phyloP scores from a whole-genome alignment of 768 basidiomycete genomes.

The Leccinum imitatum region DNA sequence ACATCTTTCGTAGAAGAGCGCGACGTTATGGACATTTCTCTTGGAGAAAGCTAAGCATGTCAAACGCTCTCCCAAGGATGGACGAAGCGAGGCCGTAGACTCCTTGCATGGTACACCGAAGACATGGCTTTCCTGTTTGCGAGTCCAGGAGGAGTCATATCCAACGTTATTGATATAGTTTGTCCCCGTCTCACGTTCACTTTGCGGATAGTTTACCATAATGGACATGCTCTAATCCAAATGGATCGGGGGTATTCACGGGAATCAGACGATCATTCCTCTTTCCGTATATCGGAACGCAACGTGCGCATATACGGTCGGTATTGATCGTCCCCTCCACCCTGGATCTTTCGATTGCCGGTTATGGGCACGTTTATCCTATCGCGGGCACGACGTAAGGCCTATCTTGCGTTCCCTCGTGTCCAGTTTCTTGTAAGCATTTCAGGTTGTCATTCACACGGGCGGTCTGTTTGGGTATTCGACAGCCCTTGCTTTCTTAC shows the following conservation, averaged over 20 bases:
- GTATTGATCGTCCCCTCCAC: too few relatives aligned
- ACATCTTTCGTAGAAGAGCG: slow-evolving; percentile 42
- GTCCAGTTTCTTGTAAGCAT: not conserved
- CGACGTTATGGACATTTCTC: slow-evolving; percentile 38
- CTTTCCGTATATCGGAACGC: slow-evolving; percentile 26
- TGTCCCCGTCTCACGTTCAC: slow-evolving; percentile 5
- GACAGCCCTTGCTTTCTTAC: not conserved
- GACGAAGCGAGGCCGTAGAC: slow-evolving; percentile 33
- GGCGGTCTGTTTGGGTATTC: not conserved
- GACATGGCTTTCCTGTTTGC: slow-evolving; percentile 26
- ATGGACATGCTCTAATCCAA: slow-evolving; percentile 10
- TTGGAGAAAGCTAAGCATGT: slow-evolving; percentile 30
- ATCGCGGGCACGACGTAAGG: slow-evolving; percentile 40
- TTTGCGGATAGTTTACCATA: slow-evolving; percentile 21
- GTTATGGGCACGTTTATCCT: slow-evolving; percentile 39
- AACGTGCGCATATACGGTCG: slow-evolving; percentile 30
- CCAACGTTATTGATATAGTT: slow-evolving; percentile 43
- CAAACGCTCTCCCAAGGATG: slow-evolving; percentile 37
- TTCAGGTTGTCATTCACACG: not conserved
- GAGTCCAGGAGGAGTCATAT: slow-evolving; percentile 46
- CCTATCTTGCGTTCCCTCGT: not conserved
- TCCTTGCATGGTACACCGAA: slow-evolving; percentile 33
- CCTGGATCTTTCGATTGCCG: slow-evolving; percentile 27
- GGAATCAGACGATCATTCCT: slow-evolving; percentile 36
- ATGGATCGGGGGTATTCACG: slow-evolving; percentile 37